Evolutionary conservation across 164 flowering plant species (phyloP).

Genomic region (Kingdonia uniflora): DNA sequence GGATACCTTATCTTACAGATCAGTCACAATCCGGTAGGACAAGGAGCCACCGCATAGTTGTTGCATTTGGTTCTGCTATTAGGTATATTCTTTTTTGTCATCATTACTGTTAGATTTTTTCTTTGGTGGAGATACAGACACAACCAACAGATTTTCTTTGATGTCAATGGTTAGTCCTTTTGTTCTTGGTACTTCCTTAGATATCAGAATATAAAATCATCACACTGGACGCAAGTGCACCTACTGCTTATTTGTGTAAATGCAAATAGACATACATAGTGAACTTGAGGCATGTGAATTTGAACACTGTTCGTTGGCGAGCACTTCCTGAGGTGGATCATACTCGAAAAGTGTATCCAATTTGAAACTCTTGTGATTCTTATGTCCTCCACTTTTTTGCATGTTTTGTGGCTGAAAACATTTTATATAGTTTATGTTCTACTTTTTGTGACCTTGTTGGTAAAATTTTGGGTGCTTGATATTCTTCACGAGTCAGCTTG

Average conservation of each 20-base stretch:
- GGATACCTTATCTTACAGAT: conserved; percentile 20
- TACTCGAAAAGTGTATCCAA: too few relatives aligned
- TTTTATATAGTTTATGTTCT: too few relatives aligned
- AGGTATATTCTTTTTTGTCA: conserved; percentile 41
- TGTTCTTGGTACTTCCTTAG: background rate
- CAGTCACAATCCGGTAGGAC: conserved; percentile 30
- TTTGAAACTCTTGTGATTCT: too few relatives aligned
- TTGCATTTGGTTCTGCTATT: conserved; percentile 56
- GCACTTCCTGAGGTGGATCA: too few relatives aligned
- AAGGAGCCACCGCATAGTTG: conserved; percentile 34
- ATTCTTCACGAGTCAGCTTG: too few relatives aligned
- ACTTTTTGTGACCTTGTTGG: too few relatives aligned
- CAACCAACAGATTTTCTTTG: conserved; percentile 80
- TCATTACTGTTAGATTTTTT: conserved; percentile 35
- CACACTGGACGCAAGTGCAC: background rate
- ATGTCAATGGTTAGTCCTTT: conserved; percentile 62
- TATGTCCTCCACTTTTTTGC: too few relatives aligned
- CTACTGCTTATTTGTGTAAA: background rate
- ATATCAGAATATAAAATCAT: too few relatives aligned
- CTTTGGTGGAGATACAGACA: conserved; percentile 78
- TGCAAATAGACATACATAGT: background rate
- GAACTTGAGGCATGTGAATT: background rate
- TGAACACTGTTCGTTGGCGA: too few relatives aligned
- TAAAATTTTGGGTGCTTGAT: too few relatives aligned
- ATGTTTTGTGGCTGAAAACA: too few relatives aligned